Evolutionary conservation across 306 rosid genomes (phyloP), one percentile per base, ranked within the genome.

Genomic region (Morella rubra): DNA sequence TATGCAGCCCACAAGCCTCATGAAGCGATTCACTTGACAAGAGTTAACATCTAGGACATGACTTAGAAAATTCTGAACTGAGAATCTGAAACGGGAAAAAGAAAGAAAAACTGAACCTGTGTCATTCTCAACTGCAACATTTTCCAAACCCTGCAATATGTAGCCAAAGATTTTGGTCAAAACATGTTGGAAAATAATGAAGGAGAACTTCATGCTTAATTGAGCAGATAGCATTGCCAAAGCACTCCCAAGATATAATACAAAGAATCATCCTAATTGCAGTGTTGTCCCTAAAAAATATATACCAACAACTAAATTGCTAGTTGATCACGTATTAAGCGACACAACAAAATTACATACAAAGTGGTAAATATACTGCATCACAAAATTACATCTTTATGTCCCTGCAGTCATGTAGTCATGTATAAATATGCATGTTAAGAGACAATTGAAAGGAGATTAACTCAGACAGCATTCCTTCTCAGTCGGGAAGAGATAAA

Each of bases 121-220:
- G 82, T 90, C 97, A 77, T 82, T 79, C 22, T 79, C 91, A 74
- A 77, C 55, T 27, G 76, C 40, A 49, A 74, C 74, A 76, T 87
- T 86, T 61, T 89, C 85, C 41, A 64, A 87, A 70, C 73, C 96
- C 99, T 95, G 96, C 96, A 84, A 59, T 72, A 85, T n/a, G 68
- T 65, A 78, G 79, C 61, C 79, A 86, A 55, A 70, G 53, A 44
- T 19, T 78, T 76, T 27, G 77, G 74, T 83, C 75, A 90, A 81
- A 55, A 16, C 55, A 74, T 44, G 71, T 53, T 69, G 22, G 37
- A 68, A 69, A 75, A 59, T 22, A 62, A 44, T 11, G 41, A 24
- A 52, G 44, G 75, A 68, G 41, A 72, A 52, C 22, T 60, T 69
- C 47, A 42, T 60, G 49, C 44, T 53, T 14, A 59, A 49, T 67